Base-by-base conservation (phyloP, 192 early-diverging fungal genomes). In the Linderina pennispora region DNA sequence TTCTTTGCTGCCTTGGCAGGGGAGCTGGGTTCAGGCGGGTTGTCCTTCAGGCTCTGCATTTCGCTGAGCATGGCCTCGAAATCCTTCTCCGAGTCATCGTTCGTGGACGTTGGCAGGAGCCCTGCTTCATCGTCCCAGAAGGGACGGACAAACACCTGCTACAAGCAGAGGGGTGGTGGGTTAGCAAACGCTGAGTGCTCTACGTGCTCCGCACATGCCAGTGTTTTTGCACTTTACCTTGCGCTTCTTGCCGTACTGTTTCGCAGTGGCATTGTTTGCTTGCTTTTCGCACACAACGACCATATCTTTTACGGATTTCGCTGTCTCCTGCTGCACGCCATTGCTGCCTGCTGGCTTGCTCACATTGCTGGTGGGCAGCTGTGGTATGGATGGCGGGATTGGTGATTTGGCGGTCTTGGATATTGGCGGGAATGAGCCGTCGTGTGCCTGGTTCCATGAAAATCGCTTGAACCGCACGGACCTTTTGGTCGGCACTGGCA, bases 81-180 rank as follows among this genome's bases (percentile, higher is more conserved):
- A 26, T 71, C 67, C 55, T 62, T 36, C 21, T 70, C 67, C n/a
- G n/a, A n/a, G 36, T 54, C 47, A 17, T 45, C 19, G 20, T 41
- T 38, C 1, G 66, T 43, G 15, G 55, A 63, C 23, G 67, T 63
- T 13, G 67, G 67, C 15, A 71, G 52, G 26, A 41, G 18, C 7
- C 67, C 67, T n/a, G 67, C 67, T 23, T 50, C 52, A 25, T 71
- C 67, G 15, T 71, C 67, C 67, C 67, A 71, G 9, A 51, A 71
- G 9, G 67, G 67, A n/a, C 67, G 61, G 23, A 62, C 38, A 17
- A 62, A 70, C 9, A 58, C 36, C n/a, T n/a, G n/a, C n/a, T n/a
- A n/a, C n/a, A n/a, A n/a, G n/a, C n/a, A n/a, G n/a, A n/a, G n/a
- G n/a, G n/a, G n/a, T n/a, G n/a, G n/a, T n/a, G n/a, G n/a, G n/a